Conservation (phyloP, 495 filamentous ascomycete genomes). For the Xylaria curta region DNA sequence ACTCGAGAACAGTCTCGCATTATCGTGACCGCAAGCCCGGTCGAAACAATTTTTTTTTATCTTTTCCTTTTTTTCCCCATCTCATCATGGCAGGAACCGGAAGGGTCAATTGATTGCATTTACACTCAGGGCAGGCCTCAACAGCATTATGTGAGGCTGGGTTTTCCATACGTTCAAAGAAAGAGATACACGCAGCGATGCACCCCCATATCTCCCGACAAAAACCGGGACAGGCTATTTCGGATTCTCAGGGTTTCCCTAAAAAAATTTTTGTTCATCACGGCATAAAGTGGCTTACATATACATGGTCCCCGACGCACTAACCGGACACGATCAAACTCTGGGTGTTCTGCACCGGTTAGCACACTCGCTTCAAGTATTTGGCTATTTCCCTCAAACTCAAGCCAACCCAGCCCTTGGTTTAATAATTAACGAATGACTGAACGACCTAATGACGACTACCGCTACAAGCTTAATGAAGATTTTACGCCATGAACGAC, state of each 20-base stretch:
- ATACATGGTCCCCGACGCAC: slow-evolving; percentile 45
- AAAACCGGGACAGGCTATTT: slow-evolving; percentile 51
- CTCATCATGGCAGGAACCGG: slow-evolving; percentile 56
- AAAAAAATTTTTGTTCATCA: slow-evolving; percentile 36
- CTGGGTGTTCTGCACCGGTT: slow-evolving; percentile 18
- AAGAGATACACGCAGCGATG: slow-evolving; percentile 60
- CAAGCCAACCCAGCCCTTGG: slow-evolving; percentile 34
- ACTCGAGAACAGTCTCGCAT: slow-evolving; percentile 36
- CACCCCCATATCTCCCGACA: slow-evolving; percentile 50
- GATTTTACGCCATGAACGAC: slow-evolving; percentile 40
- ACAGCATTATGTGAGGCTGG: slow-evolving; percentile 46
- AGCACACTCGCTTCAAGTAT: slow-evolving; percentile 42
- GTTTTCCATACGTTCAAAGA: slow-evolving; percentile 44
- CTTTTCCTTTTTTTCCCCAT: slow-evolving; percentile 23
- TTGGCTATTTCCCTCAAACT: slow-evolving; percentile 28
- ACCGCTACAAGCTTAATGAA: slow-evolving; percentile 42
- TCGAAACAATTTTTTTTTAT: slow-evolving; percentile 42
- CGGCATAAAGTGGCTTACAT: slow-evolving; percentile 52
- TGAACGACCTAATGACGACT: slow-evolving; percentile 52
- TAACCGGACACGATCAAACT: slow-evolving; percentile 33
- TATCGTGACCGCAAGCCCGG: slow-evolving; percentile 51
- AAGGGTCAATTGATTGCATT: slow-evolving; percentile 57
- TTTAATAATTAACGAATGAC: slow-evolving; percentile 55
- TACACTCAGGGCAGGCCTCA: slow-evolving; percentile 48
- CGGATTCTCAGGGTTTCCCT: slow-evolving; percentile 34